These are phyloP conservation scores for Salvia splendens DNA, from an alignment of 257 asterid species.

Conservation along the genomic window DNA sequence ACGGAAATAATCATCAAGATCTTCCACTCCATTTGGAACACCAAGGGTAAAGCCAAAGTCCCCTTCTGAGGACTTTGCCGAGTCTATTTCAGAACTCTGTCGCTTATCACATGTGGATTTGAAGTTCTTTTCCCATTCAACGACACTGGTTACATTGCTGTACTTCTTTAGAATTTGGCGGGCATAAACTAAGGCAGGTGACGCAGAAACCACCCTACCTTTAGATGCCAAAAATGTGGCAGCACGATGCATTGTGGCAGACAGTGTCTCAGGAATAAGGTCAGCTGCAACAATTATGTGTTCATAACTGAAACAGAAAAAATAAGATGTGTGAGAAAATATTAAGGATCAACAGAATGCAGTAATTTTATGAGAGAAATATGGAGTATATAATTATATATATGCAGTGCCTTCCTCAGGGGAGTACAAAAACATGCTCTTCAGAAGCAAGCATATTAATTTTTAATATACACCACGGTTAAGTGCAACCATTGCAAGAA, in stretches of 20 bases:
- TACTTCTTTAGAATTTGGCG: slow-evolving; percentile 76
- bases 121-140: slow-evolving; percentile 86
- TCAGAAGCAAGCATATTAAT: too few species aligned
- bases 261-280: slow-evolving; percentile 80
- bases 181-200: slow-evolving; percentile 71
- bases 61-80: slow-evolving; percentile 72
- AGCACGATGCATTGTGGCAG: slow-evolving; percentile 78
- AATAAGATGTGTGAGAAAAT: slow-evolving; percentile 28
- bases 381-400: background rate
- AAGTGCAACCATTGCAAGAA: background rate
- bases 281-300: slow-evolving; percentile 81
- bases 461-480: background rate
- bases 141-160: slow-evolving; percentile 62
- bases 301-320: slow-evolving; percentile 71
- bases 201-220: slow-evolving; percentile 71
- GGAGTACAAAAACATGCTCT: background rate
- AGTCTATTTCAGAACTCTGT: slow-evolving; percentile 78
- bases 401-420: background rate
- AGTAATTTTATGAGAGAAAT: background rate
- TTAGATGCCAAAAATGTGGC: slow-evolving; percentile 67
- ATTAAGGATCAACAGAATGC: slow-evolving; percentile 3
- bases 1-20: slow-evolving; percentile 87
- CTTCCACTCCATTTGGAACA: slow-evolving; percentile 93
- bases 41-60: slow-evolving; percentile 84
- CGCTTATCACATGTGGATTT: slow-evolving; percentile 80